These are phyloP conservation scores for Aspergillus pseudoviridinutans DNA, from an alignment of 2,329 filamentous ascomycete genomes.

Conservation along the genomic window DNA sequence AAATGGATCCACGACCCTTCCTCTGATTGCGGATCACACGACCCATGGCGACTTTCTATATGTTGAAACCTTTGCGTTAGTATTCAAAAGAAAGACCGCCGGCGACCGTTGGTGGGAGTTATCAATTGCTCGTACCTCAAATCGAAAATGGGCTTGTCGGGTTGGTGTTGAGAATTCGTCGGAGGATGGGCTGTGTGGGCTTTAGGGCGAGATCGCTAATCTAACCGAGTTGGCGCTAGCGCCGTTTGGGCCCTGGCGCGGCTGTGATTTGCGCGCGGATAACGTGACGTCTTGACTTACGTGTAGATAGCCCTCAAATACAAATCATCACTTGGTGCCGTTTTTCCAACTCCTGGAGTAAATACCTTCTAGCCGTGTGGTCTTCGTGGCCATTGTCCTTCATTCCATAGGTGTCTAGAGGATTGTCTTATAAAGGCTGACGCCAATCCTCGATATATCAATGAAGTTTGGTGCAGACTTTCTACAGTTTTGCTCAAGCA, in stretches of 20 bases:
- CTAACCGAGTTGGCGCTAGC: constrained; percentile 38
- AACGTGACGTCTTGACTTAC: neutral
- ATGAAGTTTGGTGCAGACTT: neutral
- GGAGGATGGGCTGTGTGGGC: constrained; percentile 40
- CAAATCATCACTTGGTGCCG: neutral
- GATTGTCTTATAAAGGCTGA: neutral
- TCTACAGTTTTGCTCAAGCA: neutral
- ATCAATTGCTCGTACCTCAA: constrained; percentile 38
- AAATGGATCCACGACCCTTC: constrained; percentile 74
- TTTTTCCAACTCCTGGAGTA: neutral
- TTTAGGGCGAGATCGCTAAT: constrained; percentile 45
- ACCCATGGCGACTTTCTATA: constrained; percentile 53
- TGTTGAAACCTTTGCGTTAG: constrained; percentile 30
- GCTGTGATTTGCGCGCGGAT: constrained; percentile 7
- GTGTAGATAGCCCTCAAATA: neutral
- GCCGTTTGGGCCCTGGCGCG: constrained; percentile 12
- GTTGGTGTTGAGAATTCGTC: constrained; percentile 40
- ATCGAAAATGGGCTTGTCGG: constrained; percentile 42
- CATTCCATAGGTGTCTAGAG: neutral
- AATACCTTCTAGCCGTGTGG: neutral
- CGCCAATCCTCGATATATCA: neutral
- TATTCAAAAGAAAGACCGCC: constrained; percentile 26
- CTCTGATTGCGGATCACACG: constrained; percentile 75
- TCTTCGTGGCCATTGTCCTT: neutral
- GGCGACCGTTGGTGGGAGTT: constrained; percentile 27